Evolutionary conservation across 23 red algal genomes (phyloP), one percentile per base, ranked within the genome.

Genomic region (Chondrus crispus): DNA sequence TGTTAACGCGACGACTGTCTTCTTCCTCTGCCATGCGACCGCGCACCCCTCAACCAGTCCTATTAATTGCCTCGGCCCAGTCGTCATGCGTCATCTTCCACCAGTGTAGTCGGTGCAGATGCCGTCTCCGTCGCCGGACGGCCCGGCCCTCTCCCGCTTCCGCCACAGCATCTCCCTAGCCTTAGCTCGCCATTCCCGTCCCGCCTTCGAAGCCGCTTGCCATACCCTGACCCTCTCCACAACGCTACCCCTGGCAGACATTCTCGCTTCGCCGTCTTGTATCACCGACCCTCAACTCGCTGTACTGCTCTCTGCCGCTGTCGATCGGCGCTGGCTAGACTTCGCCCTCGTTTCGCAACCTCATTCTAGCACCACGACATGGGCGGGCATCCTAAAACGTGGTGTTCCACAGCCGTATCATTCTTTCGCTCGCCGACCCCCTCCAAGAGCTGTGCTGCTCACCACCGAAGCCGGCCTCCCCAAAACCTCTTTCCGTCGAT

Each of bases 401-500:
- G 26, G 26, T 32, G 6, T 22, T 7, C 26, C 60, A 22, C 52
- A 57, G 22, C 52, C 52, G 22, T 57, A 57, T 57, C 52, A 57
- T n/a, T 66, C 60, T 6, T 66, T 66, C 60, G 26, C 35, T 32
- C 58, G 26, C 7, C 26, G 35, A 9, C 7, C 18, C 8, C 60
- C 58, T 9, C n/a, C n/a, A n/a, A n/a, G n/a, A n/a, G n/a, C n/a
- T n/a, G n/a, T n/a, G n/a, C n/a, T n/a, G n/a, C n/a, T n/a, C n/a
- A n/a, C n/a, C n/a, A n/a, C n/a, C n/a, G 71, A 76, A 26, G 38
- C 22, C 16, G 16, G 29, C 28, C 38, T 5, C 43, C 7, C 12
- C 8, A 26, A 47, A 26, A 36, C 71, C 43, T 80, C 86, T 38
- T 90, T 90, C 86, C 86, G 86, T 35, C 86, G 72, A 46, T 90